A percentile compares a stretch with the other conserved stretches of the same genome.
These are phyloP conservation scores for Zygotorulaspora florentina DNA, from an alignment of 805 yeast genomes.

Conservation along the genomic window DNA sequence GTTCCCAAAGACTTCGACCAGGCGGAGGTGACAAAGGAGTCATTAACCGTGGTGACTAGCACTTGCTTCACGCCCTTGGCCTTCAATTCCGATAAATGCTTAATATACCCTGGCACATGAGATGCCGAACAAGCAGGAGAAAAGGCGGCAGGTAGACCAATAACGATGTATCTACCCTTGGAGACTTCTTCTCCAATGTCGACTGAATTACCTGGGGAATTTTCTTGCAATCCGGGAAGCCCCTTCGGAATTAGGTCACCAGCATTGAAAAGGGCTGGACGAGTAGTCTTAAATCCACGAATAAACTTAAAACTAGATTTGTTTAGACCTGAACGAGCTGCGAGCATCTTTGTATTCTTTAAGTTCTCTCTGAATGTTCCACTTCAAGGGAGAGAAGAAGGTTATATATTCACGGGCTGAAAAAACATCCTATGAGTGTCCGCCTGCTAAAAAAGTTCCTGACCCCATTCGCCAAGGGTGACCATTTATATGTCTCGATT, in stretches of 20 bases:
- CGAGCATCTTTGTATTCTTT: background rate
- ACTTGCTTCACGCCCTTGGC: conserved; percentile 62
- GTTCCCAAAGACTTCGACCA: conserved; percentile 55
- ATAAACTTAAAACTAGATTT: background rate
- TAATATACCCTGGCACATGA: conserved; percentile 68
- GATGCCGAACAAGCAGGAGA: conserved; percentile 72
- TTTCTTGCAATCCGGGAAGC: conserved; percentile 46
- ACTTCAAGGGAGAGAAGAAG: too few species aligned
- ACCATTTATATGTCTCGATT: too few species aligned
- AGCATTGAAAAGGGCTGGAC: conserved; percentile 38
- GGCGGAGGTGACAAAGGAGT: conserved; percentile 77
- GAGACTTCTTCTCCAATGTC: conserved; percentile 48
- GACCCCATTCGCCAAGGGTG: too few species aligned
- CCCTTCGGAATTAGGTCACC: conserved; percentile 63
- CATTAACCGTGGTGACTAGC: conserved; percentile 76
- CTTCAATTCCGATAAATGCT: conserved; percentile 46
- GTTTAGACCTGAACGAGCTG: background rate
- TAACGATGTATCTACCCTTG: conserved; percentile 49
- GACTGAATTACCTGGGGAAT: conserved; percentile 60
- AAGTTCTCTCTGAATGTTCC: too few species aligned
- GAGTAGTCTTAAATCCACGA: conserved; percentile 27
- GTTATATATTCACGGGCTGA: too few species aligned
- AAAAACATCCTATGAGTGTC: too few species aligned
- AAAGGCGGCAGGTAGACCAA: conserved; percentile 79
- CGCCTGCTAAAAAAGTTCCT: too few species aligned